Base-by-base conservation (phyloP, 2,329 filamentous ascomycete genomes). In the Venturia aucupariae region DNA sequence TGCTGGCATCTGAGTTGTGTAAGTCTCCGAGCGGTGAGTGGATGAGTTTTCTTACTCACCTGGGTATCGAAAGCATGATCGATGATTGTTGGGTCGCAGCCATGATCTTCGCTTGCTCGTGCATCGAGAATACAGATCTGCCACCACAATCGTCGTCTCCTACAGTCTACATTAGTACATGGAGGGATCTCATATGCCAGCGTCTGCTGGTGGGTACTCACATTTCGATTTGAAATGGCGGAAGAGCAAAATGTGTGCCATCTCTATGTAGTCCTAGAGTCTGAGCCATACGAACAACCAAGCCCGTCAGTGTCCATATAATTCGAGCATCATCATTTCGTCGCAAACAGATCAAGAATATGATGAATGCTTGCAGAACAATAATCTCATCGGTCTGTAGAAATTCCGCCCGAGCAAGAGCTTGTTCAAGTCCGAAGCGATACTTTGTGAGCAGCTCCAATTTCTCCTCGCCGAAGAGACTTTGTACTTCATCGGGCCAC, bases 401-500 rank as follows among this genome's bases (percentile, higher is more conserved):
- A 61, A 89, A 81, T 67, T 85, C 83, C 8, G 86, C 85, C 61
- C 83, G 79, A 3, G 86, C 82, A 55, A 89, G 75, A 1, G 84
- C 84, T 70, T 88, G 86, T 69, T 88, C 85, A 2, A 84, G 74
- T 1, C 80, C 85, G 69, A 86, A 86, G 10, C 85, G 82, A 71
- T 87, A 88, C 60, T 80, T 80, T 57, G 75, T 76, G 32, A 86
- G 74, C 7, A 82, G 70, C 1, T 74, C 68, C 7, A 75, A 68
- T 64, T 84, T 80, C 39, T 82, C 79, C 71, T 84, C 80, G 13
- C 82, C 81, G 44, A 86, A 76, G 27, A 75, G 71, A 17, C 72
- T 68, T 35, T 75, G 66, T 68, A 81, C 83, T 57, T 86, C 79
- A 24, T 79, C 72, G 1, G 75, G 66, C 1, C 75, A 73, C 44